phyloP scores from a whole-genome alignment of 2,329 filamentous ascomycete genomes.

The Fusarium transvaalense region DNA sequence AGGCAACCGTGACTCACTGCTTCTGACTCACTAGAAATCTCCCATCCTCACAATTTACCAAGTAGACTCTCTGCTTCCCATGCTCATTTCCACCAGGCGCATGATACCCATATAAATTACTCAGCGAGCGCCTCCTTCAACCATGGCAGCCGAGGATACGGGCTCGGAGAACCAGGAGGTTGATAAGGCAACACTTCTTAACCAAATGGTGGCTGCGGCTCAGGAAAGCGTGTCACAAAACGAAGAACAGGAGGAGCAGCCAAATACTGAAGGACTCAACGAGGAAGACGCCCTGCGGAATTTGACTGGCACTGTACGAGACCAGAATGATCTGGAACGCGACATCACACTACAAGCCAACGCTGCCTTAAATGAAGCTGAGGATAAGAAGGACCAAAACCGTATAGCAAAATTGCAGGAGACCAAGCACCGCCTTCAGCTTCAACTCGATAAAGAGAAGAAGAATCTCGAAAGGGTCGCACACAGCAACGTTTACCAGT shows the following conservation, averaged over 20 bases:
- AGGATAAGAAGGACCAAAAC: constrained; percentile 72
- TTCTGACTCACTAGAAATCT: not conserved
- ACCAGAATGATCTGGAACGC: constrained; percentile 91
- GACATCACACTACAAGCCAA: constrained; percentile 79
- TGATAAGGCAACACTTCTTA: constrained; percentile 46
- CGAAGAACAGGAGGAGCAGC: constrained; percentile 12
- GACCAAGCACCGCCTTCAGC: constrained; percentile 70
- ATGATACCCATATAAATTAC: not conserved
- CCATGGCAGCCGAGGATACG: constrained; percentile 49
- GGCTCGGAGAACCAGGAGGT: constrained; percentile 38
- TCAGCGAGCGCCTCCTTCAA: not conserved
- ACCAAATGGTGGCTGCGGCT: constrained; percentile 51
- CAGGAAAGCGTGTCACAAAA: constrained; percentile 43
- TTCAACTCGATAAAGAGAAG: constrained; percentile 70
- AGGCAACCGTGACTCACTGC: constrained; percentile 1
- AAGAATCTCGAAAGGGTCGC: constrained; percentile 59
- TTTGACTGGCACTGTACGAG: constrained; percentile 77
- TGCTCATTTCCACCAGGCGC: not conserved
- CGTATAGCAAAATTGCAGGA: constrained; percentile 70
- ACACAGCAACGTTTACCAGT: constrained; percentile 61
- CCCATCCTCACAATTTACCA: not conserved
- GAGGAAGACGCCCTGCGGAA: constrained; percentile 72
- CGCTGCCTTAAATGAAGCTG: constrained; percentile 69
- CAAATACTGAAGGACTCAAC: constrained; percentile 56
- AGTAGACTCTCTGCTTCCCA: not conserved